Evolutionary conservation across 1,284 basidiomycete genomes (phyloP).

Genomic region (Exobasidium cylindrosporum): DNA sequence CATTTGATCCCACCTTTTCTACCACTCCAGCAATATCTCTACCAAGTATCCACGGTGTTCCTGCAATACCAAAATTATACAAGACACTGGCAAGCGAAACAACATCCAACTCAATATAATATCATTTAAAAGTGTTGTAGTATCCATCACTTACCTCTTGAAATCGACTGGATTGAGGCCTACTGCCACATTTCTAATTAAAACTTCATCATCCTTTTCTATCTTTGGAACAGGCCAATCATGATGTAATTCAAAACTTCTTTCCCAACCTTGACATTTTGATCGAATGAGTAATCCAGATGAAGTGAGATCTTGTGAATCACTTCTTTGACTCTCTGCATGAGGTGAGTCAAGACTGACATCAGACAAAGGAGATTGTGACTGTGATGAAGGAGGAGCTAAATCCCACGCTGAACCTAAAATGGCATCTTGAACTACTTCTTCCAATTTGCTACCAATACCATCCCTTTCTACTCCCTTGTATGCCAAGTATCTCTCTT

Average conservation of each 20-base stretch:
- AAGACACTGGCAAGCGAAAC: slow-evolving; percentile 16
- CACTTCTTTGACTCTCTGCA: slow-evolving; percentile 13
- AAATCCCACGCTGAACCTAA: slow-evolving; percentile 33
- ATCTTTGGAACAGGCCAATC: slow-evolving; percentile 22
- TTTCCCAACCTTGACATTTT: slow-evolving; percentile 37
- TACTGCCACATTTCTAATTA: slow-evolving; percentile 31
- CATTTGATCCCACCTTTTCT: slow-evolving; percentile 57
- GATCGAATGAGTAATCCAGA: slow-evolving; percentile 34
- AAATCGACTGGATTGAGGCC: slow-evolving; percentile 48
- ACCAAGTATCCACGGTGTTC: slow-evolving; percentile 56
- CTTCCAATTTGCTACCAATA: not conserved
- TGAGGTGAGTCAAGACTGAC: not conserved
- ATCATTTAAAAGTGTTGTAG: not conserved
- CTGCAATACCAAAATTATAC: slow-evolving; percentile 44
- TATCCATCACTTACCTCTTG: slow-evolving; percentile 19
- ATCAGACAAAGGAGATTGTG: not conserved
- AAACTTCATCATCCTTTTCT: slow-evolving; percentile 19
- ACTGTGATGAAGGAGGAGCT: slow-evolving; percentile 10
- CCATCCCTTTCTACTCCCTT: slow-evolving; percentile 16
- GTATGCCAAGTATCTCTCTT: not conserved
- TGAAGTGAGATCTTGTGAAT: not conserved
- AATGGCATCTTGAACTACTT: slow-evolving; percentile 22
- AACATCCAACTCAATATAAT: not conserved
- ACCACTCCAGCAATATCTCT: slow-evolving; percentile 59
- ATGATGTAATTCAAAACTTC: slow-evolving; percentile 38